phyloP scores from a whole-genome alignment of 2,329 filamentous ascomycete genomes.

The Xylaria sp. region DNA sequence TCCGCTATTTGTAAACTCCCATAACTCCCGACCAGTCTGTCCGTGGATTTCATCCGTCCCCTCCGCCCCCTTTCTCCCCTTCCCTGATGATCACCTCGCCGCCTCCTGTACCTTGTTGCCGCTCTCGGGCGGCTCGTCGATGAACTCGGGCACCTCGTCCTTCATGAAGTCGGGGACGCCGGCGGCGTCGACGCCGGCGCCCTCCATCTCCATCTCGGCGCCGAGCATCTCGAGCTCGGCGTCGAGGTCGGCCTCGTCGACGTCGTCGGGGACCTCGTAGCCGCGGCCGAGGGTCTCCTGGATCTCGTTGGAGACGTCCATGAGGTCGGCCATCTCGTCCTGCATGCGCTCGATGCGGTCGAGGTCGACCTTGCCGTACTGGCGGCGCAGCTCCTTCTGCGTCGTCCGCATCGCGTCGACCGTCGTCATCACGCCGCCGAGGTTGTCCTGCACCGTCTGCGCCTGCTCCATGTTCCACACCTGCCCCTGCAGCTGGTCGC shows the following conservation, averaged over 20 bases:
- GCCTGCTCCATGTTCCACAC: constrained; percentile 99
- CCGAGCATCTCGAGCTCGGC: constrained; percentile 94
- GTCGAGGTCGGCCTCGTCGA: constrained; percentile 94
- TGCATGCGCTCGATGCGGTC: constrained; percentile 97
- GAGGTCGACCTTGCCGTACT: constrained; percentile 96
- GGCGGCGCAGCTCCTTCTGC: constrained; percentile 86
- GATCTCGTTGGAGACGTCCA: constrained; percentile 98
- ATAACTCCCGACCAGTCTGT: constrained; percentile 20
- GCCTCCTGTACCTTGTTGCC: constrained; percentile 80
- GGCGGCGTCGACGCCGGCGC: constrained; percentile 52
- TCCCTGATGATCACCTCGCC: constrained; percentile 50
- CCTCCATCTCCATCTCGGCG: constrained; percentile 89
- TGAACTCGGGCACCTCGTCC: constrained; percentile 88
- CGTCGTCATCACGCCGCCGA: constrained; percentile 98
- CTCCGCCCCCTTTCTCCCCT: not conserved
- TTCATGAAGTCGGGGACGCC: constrained; percentile 84
- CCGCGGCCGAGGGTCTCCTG: constrained; percentile 89
- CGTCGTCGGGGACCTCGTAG: constrained; percentile 95
- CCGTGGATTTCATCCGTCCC: not conserved
- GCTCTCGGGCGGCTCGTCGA: constrained; percentile 83
- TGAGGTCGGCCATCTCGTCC: constrained; percentile 97
- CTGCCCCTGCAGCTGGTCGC: constrained; percentile 90
- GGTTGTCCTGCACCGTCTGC: constrained; percentile 96
- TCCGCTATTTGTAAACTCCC: constrained; percentile 17
- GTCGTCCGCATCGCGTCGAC: constrained; percentile 97